A percentile compares a stretch with the other conserved stretches of the same genome.
Evolutionary conservation across 441 rosid species (phyloP).

Genomic region (Arabidopsis hybrid): DNA sequence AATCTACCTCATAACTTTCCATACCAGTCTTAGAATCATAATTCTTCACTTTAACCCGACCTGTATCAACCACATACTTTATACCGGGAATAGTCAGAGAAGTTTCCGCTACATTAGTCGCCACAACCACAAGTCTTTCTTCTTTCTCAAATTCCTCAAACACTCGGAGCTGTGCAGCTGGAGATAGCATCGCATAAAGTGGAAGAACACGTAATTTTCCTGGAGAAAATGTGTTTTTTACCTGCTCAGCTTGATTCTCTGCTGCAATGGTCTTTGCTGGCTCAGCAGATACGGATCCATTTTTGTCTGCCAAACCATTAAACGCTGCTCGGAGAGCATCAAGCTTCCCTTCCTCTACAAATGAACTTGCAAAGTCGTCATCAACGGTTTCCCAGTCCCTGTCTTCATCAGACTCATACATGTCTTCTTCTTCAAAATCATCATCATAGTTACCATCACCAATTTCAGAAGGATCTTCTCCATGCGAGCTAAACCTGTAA

Average conservation of each 20-base stretch:
- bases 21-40: conserved; percentile 77
- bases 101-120: conserved; percentile 98
- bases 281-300: conserved; percentile 40
- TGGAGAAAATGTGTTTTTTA: conserved; percentile 40
- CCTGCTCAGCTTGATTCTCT: conserved; percentile 46
- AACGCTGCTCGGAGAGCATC: conserved; percentile 79
- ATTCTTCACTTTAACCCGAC: conserved; percentile 84
- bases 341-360: conserved; percentile 49
- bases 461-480: conserved; percentile 56
- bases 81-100: conserved; percentile 93
- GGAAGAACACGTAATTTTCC: conserved; percentile 70
- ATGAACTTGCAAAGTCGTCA: conserved; percentile 44
- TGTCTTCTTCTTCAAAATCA: conserved; percentile 39
- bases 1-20: conserved; percentile 77
- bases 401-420: conserved; percentile 67
- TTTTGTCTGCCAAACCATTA: conserved; percentile 64
- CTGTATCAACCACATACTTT: conserved; percentile 95
- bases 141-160: conserved; percentile 86
- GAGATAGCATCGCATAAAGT: conserved; percentile 92
- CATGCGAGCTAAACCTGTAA: conserved; percentile 61
- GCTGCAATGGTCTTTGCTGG: conserved; percentile 27
- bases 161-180: conserved; percentile 84
- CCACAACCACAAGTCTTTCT: conserved; percentile 84
- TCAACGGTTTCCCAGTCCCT: conserved; percentile 65
- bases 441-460: conserved; percentile 38